Percentiles rank a stretch among this genome's conserved stretches.
These are phyloP conservation scores for Suhomyces terraborum DNA, from an alignment of 1,139 yeast genomes.

Conservation along the genomic window DNA sequence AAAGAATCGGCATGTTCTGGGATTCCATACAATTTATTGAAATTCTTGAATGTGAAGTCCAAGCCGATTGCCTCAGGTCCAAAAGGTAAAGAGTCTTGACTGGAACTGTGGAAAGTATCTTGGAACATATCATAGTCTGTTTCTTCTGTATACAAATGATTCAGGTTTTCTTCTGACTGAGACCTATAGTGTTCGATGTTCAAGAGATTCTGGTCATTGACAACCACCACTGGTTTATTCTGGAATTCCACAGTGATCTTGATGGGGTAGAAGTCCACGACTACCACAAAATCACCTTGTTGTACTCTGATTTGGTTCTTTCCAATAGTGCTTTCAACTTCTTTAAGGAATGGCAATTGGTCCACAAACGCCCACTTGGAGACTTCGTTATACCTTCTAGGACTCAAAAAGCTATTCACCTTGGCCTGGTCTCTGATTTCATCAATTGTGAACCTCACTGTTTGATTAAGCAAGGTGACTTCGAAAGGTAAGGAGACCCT, in stretches of 20 bases:
- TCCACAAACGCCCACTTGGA: conserved; percentile 58
- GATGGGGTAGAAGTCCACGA: conserved; percentile 52
- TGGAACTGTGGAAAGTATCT: conserved; percentile 64
- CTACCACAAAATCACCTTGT: conserved; percentile 46
- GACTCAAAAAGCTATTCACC: conserved; percentile 28
- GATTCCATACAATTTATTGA: conserved; percentile 75
- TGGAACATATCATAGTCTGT: conserved; percentile 56
- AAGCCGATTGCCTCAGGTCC: conserved; percentile 92
- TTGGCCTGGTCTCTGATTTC: conserved; percentile 42
- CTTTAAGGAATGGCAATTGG: conserved; percentile 12
- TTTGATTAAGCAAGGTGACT: conserved; percentile 57
- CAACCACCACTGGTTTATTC: conserved; percentile 46
- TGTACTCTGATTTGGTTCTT: conserved; percentile 29
- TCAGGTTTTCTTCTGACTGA: conserved; percentile 28
- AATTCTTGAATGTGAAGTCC: conserved; percentile 68
- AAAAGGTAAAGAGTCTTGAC: conserved; percentile 60
- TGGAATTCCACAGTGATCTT: conserved; percentile 50
- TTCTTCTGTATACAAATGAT: conserved; percentile 56
- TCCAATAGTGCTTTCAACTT: conserved; percentile 16
- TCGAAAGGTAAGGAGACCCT: conserved; percentile 53
- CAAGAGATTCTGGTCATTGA: conserved; percentile 70
- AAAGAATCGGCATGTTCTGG: conserved; percentile 93
- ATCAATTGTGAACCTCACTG: conserved; percentile 62
- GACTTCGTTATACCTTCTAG: conserved; percentile 61
- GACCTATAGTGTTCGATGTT: conserved; percentile 80